Conservation (phyloP, 2,329 filamentous ascomycete genomes). For the Fusarium penzigii region DNA sequence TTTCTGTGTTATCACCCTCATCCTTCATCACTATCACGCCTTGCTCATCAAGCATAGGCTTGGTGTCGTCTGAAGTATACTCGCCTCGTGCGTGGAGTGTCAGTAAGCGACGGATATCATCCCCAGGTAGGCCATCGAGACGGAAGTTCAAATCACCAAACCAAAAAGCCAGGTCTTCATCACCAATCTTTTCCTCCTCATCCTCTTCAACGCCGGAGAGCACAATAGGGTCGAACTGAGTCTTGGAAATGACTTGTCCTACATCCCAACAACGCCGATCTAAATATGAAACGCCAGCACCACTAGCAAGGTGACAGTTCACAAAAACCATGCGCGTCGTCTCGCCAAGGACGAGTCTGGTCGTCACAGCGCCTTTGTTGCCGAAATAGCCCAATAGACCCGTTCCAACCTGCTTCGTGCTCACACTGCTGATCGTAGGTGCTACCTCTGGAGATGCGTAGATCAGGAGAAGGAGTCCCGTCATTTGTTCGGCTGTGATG, state of each 20-base stretch:
- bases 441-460: conserved; percentile 80
- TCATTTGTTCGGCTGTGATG: conserved; percentile 79
- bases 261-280: conserved; percentile 92
- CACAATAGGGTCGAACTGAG: conserved; percentile 74
- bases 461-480: conserved; percentile 80
- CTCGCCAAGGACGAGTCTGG: conserved; percentile 82
- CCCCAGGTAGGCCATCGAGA: conserved; percentile 81
- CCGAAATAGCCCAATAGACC: conserved; percentile 91
- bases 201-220: conserved; percentile 65
- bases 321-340: conserved; percentile 87
- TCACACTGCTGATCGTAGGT: conserved; percentile 76
- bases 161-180: conserved; percentile 95
- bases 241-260: conserved; percentile 72
- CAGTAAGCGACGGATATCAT: conserved; percentile 84
- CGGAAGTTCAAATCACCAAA: conserved; percentile 96
- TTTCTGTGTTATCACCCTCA: conserved; percentile 47
- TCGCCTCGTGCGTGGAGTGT: conserved; percentile 80
- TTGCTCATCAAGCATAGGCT: conserved; percentile 45
- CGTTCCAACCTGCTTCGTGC: conserved; percentile 81
- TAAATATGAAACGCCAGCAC: conserved; percentile 72
- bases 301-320: conserved; percentile 89
- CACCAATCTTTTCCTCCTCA: conserved; percentile 72
- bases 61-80: conserved; percentile 57
- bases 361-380: conserved; percentile 89
- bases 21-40: conserved; percentile 49